Percentiles rank a stretch among this genome's conserved stretches.
Conservation (phyloP, 306 rosid species). For the Quercus alba region DNA sequence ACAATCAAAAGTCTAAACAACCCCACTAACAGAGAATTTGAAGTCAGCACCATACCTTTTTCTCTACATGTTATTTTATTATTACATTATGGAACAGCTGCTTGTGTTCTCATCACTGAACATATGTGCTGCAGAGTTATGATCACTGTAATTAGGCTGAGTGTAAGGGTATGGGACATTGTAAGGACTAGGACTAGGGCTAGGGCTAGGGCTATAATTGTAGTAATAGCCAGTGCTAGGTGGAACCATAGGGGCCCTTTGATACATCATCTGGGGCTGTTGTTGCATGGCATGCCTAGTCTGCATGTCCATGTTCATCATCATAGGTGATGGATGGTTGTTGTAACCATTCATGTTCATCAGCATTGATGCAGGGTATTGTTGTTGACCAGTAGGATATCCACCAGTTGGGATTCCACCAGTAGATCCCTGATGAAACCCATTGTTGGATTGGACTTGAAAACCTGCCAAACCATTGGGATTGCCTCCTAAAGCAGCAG, state of each 20-base stretch:
- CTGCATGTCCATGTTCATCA: slow-evolving; percentile 68
- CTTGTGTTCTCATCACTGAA: slow-evolving; percentile 74
- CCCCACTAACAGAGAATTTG: slow-evolving; percentile 14
- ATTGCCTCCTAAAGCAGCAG: slow-evolving; percentile 42
- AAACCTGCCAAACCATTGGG: slow-evolving; percentile 45
- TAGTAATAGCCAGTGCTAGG: slow-evolving; percentile 74
- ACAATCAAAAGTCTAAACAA: slow-evolving; percentile 33
- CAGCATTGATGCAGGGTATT: slow-evolving; percentile 46
- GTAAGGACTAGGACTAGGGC: not conserved
- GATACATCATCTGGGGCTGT: slow-evolving; percentile 89
- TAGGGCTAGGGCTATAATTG: slow-evolving; percentile 45
- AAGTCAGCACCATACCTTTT: slow-evolving; percentile 28
- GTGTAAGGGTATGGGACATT: slow-evolving; percentile 27
- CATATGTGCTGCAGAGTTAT: slow-evolving; percentile 66
- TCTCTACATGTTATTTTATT: not conserved
- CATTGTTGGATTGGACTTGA: slow-evolving; percentile 45
- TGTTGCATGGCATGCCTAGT: slow-evolving; percentile 59
- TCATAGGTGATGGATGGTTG: slow-evolving; percentile 45
- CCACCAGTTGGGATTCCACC: slow-evolving; percentile 41
- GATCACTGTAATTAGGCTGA: slow-evolving; percentile 31
- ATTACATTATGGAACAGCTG: slow-evolving; percentile 79
- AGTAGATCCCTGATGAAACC: slow-evolving; percentile 28
- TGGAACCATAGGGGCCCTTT: slow-evolving; percentile 64
- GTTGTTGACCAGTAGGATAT: slow-evolving; percentile 36
- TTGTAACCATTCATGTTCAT: slow-evolving; percentile 62